These are phyloP conservation scores for Herpetospermum pedunculosum DNA, from an alignment of 306 rosid species.

Conservation along the genomic window DNA sequence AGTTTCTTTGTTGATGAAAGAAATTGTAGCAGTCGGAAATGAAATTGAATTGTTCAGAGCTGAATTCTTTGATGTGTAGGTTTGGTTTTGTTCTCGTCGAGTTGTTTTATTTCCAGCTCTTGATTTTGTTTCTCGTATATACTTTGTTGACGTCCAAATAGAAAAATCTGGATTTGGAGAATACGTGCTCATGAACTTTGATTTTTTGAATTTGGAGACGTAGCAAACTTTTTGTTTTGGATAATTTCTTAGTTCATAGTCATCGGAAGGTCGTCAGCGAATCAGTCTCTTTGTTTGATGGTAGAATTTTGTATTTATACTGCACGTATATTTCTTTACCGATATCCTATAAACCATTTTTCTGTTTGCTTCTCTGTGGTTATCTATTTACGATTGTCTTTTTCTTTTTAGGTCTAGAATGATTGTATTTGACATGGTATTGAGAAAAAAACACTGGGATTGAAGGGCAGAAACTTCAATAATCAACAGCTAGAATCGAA, in stretches of 20 bases:
- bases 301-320: neutral
- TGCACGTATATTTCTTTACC: neutral
- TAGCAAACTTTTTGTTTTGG: neutral
- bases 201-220: neutral
- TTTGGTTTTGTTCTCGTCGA: neutral
- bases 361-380: neutral
- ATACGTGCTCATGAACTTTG: neutral
- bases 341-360: neutral
- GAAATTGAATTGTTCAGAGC: neutral
- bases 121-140: neutral
- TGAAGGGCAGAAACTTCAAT: slow-evolving; percentile 9
- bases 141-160: neutral
- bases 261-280: neutral
- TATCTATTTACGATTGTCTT: neutral
- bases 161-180: neutral
- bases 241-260: neutral
- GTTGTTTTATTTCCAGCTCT: neutral
- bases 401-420: slow-evolving; percentile 16
- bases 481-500: neutral
- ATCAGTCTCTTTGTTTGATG: neutral
- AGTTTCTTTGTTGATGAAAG: neutral
- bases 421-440: slow-evolving; percentile 14
- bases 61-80: neutral
- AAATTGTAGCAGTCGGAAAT: neutral
- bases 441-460: slow-evolving; percentile 7